Conservation (phyloP, 2,329 filamentous ascomycete species). For the Xylaria polymorpha region DNA sequence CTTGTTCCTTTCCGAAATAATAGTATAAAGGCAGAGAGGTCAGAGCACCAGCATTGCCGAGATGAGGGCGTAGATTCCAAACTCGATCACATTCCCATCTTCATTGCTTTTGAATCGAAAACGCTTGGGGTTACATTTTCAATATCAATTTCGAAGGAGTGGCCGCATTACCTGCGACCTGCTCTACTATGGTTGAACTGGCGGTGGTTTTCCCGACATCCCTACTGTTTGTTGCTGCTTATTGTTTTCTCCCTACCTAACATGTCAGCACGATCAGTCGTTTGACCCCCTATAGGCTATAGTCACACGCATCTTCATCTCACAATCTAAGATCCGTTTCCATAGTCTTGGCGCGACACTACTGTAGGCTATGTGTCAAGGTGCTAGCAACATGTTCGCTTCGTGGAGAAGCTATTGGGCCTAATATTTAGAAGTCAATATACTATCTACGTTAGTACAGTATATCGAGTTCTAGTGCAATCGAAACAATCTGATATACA, state of each 20-base stretch:
- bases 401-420: slow-evolving; percentile 15
- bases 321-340: slow-evolving; percentile 17
- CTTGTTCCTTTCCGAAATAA: slow-evolving; percentile 5
- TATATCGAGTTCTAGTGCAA: neutral
- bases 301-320: slow-evolving; percentile 25
- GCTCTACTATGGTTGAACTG: slow-evolving; percentile 19
- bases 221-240: slow-evolving; percentile 10
- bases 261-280: slow-evolving; percentile 2
- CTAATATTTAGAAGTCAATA: neutral
- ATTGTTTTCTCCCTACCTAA: slow-evolving; percentile 1
- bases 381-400: neutral
- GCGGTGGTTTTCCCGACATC: slow-evolving; percentile 22
- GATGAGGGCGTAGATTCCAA: slow-evolving; percentile 10
- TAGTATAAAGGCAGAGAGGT: slow-evolving; percentile 3
- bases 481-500: neutral
- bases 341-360: slow-evolving; percentile 25
- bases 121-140: slow-evolving; percentile 17
- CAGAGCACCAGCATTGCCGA: slow-evolving; percentile 20
- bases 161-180: slow-evolving; percentile 31
- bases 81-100: slow-evolving; percentile 16
- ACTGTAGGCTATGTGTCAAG: slow-evolving; percentile 31
- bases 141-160: slow-evolving; percentile 22
- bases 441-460: slow-evolving; percentile 8
- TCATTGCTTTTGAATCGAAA: slow-evolving; percentile 3
- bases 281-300: slow-evolving; percentile 13